Evolutionary conservation across 2,329 filamentous ascomycete species (phyloP), one percentile per base, ranked within the genome.

Genomic region (Knoxdaviesia proteae): DNA sequence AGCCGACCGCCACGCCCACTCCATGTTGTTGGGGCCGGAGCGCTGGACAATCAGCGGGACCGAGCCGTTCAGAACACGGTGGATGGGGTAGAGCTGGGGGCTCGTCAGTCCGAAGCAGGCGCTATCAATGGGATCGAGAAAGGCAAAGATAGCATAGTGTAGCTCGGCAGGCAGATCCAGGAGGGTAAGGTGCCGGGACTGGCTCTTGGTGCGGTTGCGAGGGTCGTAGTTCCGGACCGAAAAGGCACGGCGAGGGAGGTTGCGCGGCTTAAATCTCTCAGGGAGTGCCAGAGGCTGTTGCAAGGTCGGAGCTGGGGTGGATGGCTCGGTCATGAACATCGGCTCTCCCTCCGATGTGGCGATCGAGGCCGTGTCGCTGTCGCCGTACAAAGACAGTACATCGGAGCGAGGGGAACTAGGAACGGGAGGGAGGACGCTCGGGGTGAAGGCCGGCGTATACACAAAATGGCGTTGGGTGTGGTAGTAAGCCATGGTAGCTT

Each of bases 121-220:
- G 51, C 71, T 70, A 56, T 78, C 74, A 47, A 78, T 75, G 40
- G 70, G 69, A 56, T 78, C 74, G 45, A 78, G 66, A 48, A 69
- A 68, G 54, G 74, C 71, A 50, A 76, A 73, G 47, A 78, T 63
- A 47, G 64, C 59, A 47, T 68, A 74, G 54, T 76, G 72, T 7
- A 78, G 59, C 55, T 78, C 74, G 0, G 65, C 55, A 9, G 74
- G 73, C 2, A 78, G 61, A 42, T 71, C 64, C 35, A 62, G 51
- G 6, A 77, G 57, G 10, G 61, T 61, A 40, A 70, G 57, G 43
- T 57, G 57, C 40, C 58, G 51, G 5, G 67, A 64, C 1, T 65
- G 65, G 41, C 56, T 59, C 41, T 70, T 67, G 41, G 62, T 65
- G 44, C 64, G 61, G 10, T 45, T 61, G n/a, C 64, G 51, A 1